Percentiles rank a stretch among this genome's conserved stretches.
phyloP scores from a whole-genome alignment of 208 protist species.

The Leishmania gerbilli region DNA sequence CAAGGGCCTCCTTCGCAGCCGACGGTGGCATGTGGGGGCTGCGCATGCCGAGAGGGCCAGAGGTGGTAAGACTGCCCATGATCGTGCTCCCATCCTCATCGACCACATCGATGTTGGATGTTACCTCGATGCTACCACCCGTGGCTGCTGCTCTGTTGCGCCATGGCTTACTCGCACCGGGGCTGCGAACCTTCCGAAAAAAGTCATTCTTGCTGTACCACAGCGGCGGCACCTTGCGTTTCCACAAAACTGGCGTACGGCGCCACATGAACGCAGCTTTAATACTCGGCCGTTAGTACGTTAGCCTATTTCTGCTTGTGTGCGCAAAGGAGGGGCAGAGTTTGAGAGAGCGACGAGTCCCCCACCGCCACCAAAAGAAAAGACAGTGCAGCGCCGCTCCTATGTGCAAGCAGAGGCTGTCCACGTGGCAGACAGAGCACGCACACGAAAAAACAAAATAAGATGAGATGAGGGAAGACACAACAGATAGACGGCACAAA shows the following conservation, averaged over 20 bases:
- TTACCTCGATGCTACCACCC: slow-evolving; percentile 69
- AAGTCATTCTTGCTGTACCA: slow-evolving; percentile 77
- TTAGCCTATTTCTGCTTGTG: not conserved
- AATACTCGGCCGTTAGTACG: not conserved
- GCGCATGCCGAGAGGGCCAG: slow-evolving; percentile 65
- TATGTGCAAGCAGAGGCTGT: not conserved
- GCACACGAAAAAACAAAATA: not conserved
- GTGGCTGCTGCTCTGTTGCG: slow-evolving; percentile 47
- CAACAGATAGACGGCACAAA: not conserved
- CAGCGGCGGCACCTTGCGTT: slow-evolving; percentile 49
- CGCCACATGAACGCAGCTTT: slow-evolving; percentile 35
- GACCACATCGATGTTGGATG: slow-evolving; percentile 47
- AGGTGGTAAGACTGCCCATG: slow-evolving; percentile 49
- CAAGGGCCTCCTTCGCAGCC: slow-evolving; percentile 7
- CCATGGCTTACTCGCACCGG: slow-evolving; percentile 87
- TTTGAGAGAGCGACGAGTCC: not conserved
- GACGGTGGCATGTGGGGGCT: slow-evolving; percentile 27
- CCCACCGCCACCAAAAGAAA: too few relatives aligned
- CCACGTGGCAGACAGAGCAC: not conserved
- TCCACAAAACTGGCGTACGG: slow-evolving; percentile 26
- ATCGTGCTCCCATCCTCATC: slow-evolving; percentile 31
- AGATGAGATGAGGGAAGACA: not conserved
- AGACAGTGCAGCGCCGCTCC: not conserved
- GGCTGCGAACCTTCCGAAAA: slow-evolving; percentile 67
- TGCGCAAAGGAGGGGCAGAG: not conserved